Evolutionary conservation across 2,329 filamentous ascomycete species (phyloP), one percentile per base, ranked within the genome.

Genomic region (Fusarium xylarioides): DNA sequence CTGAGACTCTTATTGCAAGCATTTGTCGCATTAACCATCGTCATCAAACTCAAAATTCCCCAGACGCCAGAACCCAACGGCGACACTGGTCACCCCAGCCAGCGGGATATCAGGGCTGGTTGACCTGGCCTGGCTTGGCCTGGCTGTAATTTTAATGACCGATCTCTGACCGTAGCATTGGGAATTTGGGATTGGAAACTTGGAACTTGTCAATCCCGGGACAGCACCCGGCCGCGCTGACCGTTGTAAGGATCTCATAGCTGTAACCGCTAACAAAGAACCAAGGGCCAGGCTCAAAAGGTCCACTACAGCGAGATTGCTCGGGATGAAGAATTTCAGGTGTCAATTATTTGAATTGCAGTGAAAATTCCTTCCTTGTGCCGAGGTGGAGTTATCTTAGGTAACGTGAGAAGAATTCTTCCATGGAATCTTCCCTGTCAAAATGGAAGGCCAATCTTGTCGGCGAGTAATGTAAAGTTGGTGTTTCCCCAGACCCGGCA

Each of bases 401-500:
- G 68, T 64, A 55, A 60, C 26, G 44, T 63, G 66, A 58, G 53
- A 35, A 56, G 15, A 67, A 50, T 49, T 26, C 32, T 73, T 61
- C 55, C 69, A 66, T 62, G 69, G 70, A 73, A 72, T 52, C 28
- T 72, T 70, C 69, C 69, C 59, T 70, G 70, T 65, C 54, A 65
- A 53, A 32, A 60, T 55, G 52, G 56, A 62, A 66, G 59, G 56
- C 43, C 52, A 43, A 53, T 58, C 35, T 59, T 52, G 49, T 65
- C 38, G 43, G 58, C 61, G 60, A 58, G 70, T 66, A 59, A 66
- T 40, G 52, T 59, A 4, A 30, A 68, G 26, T 63, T 68, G 55
- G 42, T 59, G 49, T 55, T 73, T 73, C 70, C 70, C 70, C 70
- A 70, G 70, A 73, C 46, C 53, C 66, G 70, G 70, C 60, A 73